These are phyloP conservation scores for Solanum verrucosum DNA, from an alignment of 257 asterid species.

Conservation along the genomic window DNA sequence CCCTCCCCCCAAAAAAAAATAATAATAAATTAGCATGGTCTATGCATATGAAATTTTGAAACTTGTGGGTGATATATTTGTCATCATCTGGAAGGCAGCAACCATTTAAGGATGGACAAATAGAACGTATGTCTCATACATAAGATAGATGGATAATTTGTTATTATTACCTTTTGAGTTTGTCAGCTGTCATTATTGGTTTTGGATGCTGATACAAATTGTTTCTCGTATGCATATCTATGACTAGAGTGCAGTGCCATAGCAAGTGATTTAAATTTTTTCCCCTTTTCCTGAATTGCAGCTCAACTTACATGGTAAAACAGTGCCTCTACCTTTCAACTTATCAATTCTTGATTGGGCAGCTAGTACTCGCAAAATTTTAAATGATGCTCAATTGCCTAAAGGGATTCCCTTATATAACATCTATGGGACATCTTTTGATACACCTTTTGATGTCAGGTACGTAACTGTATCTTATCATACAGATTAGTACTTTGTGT, in stretches of 20 bases:
- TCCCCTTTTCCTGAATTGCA: constrained; percentile 15
- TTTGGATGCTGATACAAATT: background rate
- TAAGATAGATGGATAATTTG: background rate
- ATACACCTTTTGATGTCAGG: constrained; percentile 89
- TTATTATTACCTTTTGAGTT: background rate
- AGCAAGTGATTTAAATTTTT: background rate
- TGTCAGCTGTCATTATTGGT: background rate
- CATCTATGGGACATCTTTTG: constrained; percentile 75
- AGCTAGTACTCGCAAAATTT: constrained; percentile 52
- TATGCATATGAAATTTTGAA: background rate
- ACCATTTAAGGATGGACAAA: background rate
- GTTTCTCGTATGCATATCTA: background rate
- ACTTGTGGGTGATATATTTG: background rate
- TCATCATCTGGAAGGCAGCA: background rate
- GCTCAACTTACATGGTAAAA: constrained; percentile 55
- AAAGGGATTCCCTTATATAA: constrained; percentile 65
- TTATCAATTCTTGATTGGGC: constrained; percentile 61
- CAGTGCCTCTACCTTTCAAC: constrained; percentile 70
- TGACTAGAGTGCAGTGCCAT: background rate
- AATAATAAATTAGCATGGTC: background rate
- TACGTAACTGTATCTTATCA: constrained; percentile 16
- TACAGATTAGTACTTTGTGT: background rate
- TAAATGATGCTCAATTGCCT: constrained; percentile 48
- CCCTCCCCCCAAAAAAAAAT: background rate
- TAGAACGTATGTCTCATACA: background rate